These are phyloP conservation scores for Boletus semigastroideus DNA, from an alignment of 1,284 basidiomycete genomes.

Conservation along the genomic window DNA sequence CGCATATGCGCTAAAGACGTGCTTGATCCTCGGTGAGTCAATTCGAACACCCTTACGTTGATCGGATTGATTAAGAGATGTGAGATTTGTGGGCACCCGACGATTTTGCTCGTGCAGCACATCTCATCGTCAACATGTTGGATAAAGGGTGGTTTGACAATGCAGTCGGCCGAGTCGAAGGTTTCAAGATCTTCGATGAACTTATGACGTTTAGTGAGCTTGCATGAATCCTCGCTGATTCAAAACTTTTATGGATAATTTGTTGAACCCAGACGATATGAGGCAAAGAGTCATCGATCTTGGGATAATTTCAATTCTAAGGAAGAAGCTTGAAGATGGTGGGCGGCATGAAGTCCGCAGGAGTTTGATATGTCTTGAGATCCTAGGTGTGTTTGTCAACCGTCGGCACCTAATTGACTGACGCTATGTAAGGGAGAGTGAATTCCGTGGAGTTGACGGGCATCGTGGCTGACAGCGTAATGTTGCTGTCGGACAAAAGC, in stretches of 20 bases:
- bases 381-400: neutral
- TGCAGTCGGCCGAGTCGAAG: no score
- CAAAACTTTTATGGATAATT: neutral
- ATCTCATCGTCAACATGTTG: no score
- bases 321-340: conserved; percentile 1
- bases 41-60: neutral
- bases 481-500: neutral
- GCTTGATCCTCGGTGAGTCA: neutral
- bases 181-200: no score
- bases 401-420: neutral
- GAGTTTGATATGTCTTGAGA: conserved; percentile 3
- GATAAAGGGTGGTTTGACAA: no score
- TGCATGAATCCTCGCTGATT: no score
- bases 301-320: neutral
- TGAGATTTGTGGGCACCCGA: neutral
- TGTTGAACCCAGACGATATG: neutral
- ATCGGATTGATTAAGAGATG: neutral
- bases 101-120: neutral
- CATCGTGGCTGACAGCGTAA: no score
- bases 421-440: no score
- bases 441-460: no score
- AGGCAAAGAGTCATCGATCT: neutral
- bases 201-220: no score
- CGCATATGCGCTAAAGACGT: conserved; percentile 1
- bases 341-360: neutral